phyloP scores from a whole-genome alignment of 768 basidiomycete species.

The Megacollybia marginata region DNA sequence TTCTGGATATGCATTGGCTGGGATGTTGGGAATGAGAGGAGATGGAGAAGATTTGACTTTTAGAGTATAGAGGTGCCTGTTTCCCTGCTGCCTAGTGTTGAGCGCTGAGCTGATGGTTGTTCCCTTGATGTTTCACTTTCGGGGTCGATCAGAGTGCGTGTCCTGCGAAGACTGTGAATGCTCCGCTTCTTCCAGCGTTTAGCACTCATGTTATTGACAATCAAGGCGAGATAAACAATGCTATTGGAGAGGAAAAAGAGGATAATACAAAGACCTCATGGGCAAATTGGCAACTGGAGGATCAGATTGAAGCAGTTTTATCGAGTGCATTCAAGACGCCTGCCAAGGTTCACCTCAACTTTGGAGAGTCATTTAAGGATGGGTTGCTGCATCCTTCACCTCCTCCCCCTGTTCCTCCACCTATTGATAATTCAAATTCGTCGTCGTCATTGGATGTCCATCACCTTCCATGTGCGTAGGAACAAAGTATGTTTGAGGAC shows the following conservation, averaged over 20 bases:
- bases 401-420: too few relatives aligned
- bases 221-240: conserved; percentile 32
- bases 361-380: conserved; percentile 16
- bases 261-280: conserved; percentile 74
- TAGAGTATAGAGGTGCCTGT: conserved; percentile 18
- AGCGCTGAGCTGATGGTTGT: background rate
- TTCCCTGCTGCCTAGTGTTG: conserved; percentile 9
- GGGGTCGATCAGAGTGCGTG: conserved; percentile 1
- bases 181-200: background rate
- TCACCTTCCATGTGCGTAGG: conserved; percentile 12
- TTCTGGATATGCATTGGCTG: conserved; percentile 73
- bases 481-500: conserved; percentile 31
- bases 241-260: conserved; percentile 46
- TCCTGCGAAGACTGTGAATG: background rate
- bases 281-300: conserved; percentile 65
- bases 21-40: conserved; percentile 41
- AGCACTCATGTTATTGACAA: conserved; percentile 18
- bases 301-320: conserved; percentile 66
- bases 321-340: conserved; percentile 76
- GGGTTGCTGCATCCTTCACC: conserved; percentile 9
- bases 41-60: conserved; percentile 34
- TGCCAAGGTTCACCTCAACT: conserved; percentile 54
- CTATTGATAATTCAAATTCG: too few relatives aligned
- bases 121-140: background rate
- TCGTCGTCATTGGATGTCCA: too few relatives aligned